Percentiles rank a stretch among this genome's conserved stretches.
These are phyloP conservation scores for Lactarius pseudohatsudake DNA, from an alignment of 768 basidiomycete species.

Conservation along the genomic window DNA sequence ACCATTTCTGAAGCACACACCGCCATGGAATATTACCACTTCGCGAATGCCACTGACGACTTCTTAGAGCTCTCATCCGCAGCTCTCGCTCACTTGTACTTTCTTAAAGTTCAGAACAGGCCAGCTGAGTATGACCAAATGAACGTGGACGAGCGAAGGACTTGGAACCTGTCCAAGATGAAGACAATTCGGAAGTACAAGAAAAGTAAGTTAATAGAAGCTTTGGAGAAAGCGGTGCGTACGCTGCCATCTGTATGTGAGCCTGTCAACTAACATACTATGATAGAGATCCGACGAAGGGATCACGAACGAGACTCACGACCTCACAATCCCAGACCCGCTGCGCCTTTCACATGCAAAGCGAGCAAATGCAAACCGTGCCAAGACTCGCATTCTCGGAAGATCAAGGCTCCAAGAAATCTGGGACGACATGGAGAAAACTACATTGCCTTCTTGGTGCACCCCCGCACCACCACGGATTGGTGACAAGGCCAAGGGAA, in stretches of 20 bases:
- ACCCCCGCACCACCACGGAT: constrained; percentile 20
- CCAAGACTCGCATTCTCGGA: neutral
- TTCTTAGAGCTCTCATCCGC: neutral
- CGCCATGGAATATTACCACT: neutral
- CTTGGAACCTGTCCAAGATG: neutral
- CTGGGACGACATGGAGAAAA: constrained; percentile 18
- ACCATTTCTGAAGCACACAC: neutral
- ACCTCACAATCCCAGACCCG: neutral
- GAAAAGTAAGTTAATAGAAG: neutral
- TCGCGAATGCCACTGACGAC: neutral
- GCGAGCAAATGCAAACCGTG: neutral
- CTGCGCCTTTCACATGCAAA: neutral
- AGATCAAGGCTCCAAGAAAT: neutral
- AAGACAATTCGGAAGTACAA: neutral
- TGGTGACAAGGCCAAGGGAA: constrained; percentile 31
- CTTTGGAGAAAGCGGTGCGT: neutral
- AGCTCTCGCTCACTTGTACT: neutral
- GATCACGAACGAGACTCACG: neutral
- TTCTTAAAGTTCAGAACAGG: neutral
- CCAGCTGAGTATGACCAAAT: neutral
- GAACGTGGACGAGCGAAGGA: neutral
- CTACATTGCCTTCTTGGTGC: constrained; percentile 32
- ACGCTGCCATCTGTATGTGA: too few species aligned
- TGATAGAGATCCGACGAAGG: neutral
- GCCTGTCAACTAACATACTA: neutral